These are phyloP conservation scores for Peribolospora baueri DNA, from an alignment of 768 basidiomycete genomes.

Conservation along the genomic window DNA sequence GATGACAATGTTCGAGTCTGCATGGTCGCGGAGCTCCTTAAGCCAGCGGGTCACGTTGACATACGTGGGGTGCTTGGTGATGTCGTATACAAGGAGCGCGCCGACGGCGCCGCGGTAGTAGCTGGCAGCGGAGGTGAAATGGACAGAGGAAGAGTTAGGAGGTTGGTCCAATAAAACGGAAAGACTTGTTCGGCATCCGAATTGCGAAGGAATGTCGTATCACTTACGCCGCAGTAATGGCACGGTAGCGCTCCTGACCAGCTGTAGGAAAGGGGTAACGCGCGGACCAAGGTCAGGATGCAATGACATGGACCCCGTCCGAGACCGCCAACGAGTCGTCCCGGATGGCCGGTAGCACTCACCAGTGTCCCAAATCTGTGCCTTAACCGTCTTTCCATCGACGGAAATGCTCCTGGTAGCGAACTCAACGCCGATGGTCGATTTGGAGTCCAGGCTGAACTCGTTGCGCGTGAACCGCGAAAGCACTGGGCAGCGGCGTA, in stretches of 20 bases:
- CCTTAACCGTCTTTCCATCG: slow-evolving; percentile 92
- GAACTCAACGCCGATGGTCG: slow-evolving; percentile 97
- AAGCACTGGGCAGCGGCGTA: slow-evolving; percentile 42
- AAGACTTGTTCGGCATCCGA: not conserved
- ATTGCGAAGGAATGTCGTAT: not conserved
- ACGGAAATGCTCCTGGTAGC: slow-evolving; percentile 84
- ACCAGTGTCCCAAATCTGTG: slow-evolving; percentile 98
- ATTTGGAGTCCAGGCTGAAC: slow-evolving; percentile 97
- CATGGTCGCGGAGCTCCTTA: slow-evolving; percentile 89
- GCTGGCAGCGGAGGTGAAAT: slow-evolving; percentile 22
- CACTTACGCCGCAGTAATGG: slow-evolving; percentile 67
- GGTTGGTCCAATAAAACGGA: not conserved
- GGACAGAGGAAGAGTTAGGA: not conserved
- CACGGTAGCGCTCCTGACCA: slow-evolving; percentile 90
- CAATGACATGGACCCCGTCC: too few relatives aligned
- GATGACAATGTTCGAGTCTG: slow-evolving; percentile 26
- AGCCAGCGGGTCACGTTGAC: slow-evolving; percentile 86
- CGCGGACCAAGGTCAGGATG: not conserved
- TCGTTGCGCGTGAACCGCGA: slow-evolving; percentile 99
- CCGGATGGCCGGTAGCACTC: slow-evolving; percentile 15
- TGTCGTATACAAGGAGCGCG: slow-evolving; percentile 78
- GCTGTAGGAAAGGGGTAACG: slow-evolving; percentile 27
- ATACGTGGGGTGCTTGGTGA: slow-evolving; percentile 72
- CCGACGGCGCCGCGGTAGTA: slow-evolving; percentile 96
- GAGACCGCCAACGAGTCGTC: not conserved